Conservation (phyloP, 768 basidiomycete genomes). For the Kwoniella heveanensis region DNA sequence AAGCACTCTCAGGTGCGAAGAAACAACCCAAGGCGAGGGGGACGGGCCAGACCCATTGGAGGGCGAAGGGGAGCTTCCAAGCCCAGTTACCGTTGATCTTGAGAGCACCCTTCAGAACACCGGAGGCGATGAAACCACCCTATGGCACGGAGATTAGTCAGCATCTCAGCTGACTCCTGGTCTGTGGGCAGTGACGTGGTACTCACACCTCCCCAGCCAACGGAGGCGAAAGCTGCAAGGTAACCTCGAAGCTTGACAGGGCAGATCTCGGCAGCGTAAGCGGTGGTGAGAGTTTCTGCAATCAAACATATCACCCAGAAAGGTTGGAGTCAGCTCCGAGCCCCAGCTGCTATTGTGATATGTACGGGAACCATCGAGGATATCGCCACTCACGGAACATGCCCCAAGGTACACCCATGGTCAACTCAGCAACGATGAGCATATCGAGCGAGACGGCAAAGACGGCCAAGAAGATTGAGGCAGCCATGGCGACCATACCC, state of each 20-base stretch:
- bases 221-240: conserved; percentile 39
- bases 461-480: conserved; percentile 32
- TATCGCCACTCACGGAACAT: conserved; percentile 17
- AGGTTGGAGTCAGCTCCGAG: too few relatives aligned
- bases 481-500: conserved; percentile 27
- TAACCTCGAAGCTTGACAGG: conserved; percentile 36
- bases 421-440: conserved; percentile 19
- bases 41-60: conserved; percentile 24
- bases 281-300: conserved; percentile 4
- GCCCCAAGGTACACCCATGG: conserved; percentile 47
- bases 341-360: not conserved
- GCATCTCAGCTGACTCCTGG: not conserved
- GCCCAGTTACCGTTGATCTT: conserved; percentile 27
- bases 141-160: conserved; percentile 11
- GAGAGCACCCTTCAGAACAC: not conserved
- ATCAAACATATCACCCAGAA: not conserved
- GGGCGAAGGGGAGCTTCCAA: conserved; percentile 31
- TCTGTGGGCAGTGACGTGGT: not conserved
- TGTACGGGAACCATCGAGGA: too few relatives aligned
- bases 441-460: conserved; percentile 21
- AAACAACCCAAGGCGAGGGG: conserved; percentile 24
- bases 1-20: conserved; percentile 36
- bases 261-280: conserved; percentile 35
- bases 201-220: conserved; percentile 30
- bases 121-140: conserved; percentile 28